These are phyloP conservation scores for Phialophora verrucosa DNA, from an alignment of 2,329 filamentous ascomycete species.

Conservation along the genomic window DNA sequence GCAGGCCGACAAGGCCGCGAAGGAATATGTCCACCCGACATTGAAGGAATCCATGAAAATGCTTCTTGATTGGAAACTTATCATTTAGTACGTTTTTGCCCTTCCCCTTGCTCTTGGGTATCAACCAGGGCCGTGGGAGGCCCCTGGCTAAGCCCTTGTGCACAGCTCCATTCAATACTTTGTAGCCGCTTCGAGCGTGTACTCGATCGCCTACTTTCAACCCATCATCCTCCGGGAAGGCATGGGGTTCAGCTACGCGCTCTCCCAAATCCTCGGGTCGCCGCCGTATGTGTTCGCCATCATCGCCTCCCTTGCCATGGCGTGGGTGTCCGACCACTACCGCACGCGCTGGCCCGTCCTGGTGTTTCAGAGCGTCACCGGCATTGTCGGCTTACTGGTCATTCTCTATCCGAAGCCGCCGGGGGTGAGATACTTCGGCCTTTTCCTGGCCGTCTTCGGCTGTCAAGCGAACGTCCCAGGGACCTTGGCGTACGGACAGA, in stretches of 20 bases:
- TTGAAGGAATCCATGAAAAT: background rate
- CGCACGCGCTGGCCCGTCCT: conserved; percentile 40
- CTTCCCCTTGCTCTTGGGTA: too few relatives aligned
- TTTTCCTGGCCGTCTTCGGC: conserved; percentile 74
- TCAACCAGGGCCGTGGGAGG: too few relatives aligned
- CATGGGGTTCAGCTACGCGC: conserved; percentile 42
- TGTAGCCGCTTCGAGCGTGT: conserved; percentile 44
- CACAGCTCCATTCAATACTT: conserved; percentile 36
- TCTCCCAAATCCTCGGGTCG: conserved; percentile 41
- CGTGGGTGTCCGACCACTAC: conserved; percentile 42
- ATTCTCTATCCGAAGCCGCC: conserved; percentile 68
- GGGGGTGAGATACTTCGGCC: conserved; percentile 70
- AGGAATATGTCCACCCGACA: conserved; percentile 3
- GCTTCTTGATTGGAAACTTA: conserved; percentile 12
- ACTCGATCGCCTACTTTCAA: conserved; percentile 30
- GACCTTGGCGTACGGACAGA: conserved; percentile 63
- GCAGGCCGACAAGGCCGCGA: background rate
- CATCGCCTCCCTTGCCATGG: conserved; percentile 35
- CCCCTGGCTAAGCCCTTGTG: background rate
- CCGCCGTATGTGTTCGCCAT: conserved; percentile 42
- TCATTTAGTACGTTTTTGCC: conserved; percentile 34
- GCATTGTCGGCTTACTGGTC: conserved; percentile 71
- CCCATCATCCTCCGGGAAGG: conserved; percentile 37
- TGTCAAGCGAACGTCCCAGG: conserved; percentile 77
- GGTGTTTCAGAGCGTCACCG: conserved; percentile 48